phyloP scores from a whole-genome alignment of 176 grass and related monocot genomes.

The Paspalum vaginatum region DNA sequence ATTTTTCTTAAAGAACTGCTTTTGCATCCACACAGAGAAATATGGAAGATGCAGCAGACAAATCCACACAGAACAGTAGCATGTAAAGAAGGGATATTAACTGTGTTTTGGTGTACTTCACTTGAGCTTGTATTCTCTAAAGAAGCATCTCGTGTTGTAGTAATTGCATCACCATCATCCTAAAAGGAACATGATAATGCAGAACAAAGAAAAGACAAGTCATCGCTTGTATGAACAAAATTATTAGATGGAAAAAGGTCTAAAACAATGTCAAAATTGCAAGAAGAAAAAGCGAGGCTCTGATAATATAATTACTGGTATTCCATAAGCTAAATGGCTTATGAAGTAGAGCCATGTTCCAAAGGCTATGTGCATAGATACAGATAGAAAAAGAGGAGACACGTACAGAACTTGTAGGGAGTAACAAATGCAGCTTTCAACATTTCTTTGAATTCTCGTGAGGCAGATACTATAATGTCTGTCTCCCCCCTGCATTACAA shows the following conservation, averaged over 20 bases:
- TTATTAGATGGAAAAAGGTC: background rate
- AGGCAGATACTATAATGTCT: slow-evolving; percentile 55
- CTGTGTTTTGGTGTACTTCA: slow-evolving; percentile 33
- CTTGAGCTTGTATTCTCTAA: slow-evolving; percentile 28
- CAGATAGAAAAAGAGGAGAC: background rate
- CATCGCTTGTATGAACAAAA: background rate
- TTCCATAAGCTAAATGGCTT: background rate
- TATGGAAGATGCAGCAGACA: slow-evolving; percentile 3
- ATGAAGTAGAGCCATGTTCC: background rate
- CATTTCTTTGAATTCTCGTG: slow-evolving; percentile 83
- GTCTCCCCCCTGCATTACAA: slow-evolving; percentile 46
- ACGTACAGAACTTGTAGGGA: slow-evolving; percentile 83
- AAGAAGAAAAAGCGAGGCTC: background rate
- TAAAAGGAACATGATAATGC: slow-evolving; percentile 16
- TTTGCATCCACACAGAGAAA: background rate
- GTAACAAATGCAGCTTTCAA: slow-evolving; percentile 80
- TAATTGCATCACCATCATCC: slow-evolving; percentile 67
- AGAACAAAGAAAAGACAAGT: slow-evolving; percentile 26
- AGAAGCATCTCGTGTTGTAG: slow-evolving; percentile 10
- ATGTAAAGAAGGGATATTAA: slow-evolving; percentile 18
- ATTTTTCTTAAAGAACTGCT: background rate
- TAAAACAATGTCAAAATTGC: background rate
- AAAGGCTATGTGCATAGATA: background rate
- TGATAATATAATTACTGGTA: background rate
- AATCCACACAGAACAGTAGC: background rate